Evolutionary conservation across 2,329 filamentous ascomycete genomes (phyloP), one percentile per base, ranked within the genome.

Genomic region (Epichloe festucae): DNA sequence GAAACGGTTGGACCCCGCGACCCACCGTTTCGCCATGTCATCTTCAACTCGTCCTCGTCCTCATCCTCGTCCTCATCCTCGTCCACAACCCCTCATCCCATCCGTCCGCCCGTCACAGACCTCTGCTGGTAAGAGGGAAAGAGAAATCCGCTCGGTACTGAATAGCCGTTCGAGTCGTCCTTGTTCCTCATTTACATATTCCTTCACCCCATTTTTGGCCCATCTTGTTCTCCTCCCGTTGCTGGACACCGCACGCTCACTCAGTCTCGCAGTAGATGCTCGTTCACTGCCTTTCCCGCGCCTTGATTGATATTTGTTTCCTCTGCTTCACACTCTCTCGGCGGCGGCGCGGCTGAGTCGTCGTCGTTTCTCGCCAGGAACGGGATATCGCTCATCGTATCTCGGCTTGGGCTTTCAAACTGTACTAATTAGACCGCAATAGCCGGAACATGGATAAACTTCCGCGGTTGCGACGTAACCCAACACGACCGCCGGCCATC

Each of bases 391-490:
- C 31, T 31, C 31, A 31, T 31, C 31, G 31, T 31, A 31, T 31
- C 10, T 11, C 31, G 31, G 27, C 8, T 31, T 31, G 27, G 27
- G 27, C 27, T 31, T 31, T 3, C 27, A 31, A 10, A 31, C 27
- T 31, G 27, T 31, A 3, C 27, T 31, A 10, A 44, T n/a, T 3
- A 6, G 5, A 39, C 12, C 36, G 31, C 36, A n/a, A n/a, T n/a
- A 15, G 21, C 47, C 21, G 17, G 21, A 50, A 8, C 54, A 72
- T 72, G 70, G 69, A 72, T 57, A 70, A 66, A 57, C 64, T 72
- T 52, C 65, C 70, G 48, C 66, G 68, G 57, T 65, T 72, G 49
- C 67, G 70, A 50, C 69, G 70, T 54, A 71, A 71, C 60, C 69
- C 68, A 42, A 72, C 23, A 8, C 23, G 71, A 63, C 68, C 65